phyloP scores from a whole-genome alignment of 139 green algal genomes.

The Astrephomene gubernaculifera region DNA sequence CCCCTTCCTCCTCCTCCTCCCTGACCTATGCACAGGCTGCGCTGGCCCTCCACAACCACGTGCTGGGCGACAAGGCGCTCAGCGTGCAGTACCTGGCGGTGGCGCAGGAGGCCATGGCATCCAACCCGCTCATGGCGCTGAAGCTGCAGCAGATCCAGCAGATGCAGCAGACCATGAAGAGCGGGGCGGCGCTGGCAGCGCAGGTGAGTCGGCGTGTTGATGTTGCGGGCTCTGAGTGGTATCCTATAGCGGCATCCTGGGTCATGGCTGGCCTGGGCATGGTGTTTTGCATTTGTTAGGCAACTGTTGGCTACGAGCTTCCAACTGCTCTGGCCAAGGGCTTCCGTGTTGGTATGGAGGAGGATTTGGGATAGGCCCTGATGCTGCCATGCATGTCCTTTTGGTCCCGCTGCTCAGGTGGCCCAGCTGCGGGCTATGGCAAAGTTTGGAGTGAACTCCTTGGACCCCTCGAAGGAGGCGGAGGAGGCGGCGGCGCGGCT shows the following conservation, averaged over 20 bases:
- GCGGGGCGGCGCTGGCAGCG: constrained; percentile 32
- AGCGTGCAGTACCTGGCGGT: constrained; percentile 39
- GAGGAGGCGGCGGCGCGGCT: constrained; percentile 51
- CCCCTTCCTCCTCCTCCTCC: too few species aligned
- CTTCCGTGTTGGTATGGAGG: too few species aligned
- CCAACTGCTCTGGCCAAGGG: too few species aligned
- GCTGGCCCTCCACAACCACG: constrained; percentile 40
- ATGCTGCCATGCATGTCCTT: too few species aligned
- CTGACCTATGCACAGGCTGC: constrained; percentile 18
- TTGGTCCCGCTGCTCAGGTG: constrained; percentile 26
- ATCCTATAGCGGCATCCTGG: too few species aligned
- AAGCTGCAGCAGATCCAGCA: constrained; percentile 60
- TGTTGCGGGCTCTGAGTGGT: neutral
- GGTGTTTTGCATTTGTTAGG: too few species aligned
- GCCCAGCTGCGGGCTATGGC: constrained; percentile 47
- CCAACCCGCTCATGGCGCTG: constrained; percentile 45
- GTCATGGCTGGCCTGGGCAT: neutral
- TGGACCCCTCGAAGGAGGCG: constrained; percentile 38
- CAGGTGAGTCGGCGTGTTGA: constrained; percentile 2
- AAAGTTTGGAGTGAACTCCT: constrained; percentile 6
- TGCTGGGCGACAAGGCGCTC: constrained; percentile 49
- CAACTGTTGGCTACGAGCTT: too few species aligned
- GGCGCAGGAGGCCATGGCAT: constrained; percentile 35
- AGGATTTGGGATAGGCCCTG: too few species aligned
- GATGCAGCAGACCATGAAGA: constrained; percentile 47